A percentile compares a stretch with the other conserved stretches of the same genome.
phyloP scores from a whole-genome alignment of 2,329 filamentous ascomycete species.

The Phyllosticta citribraziliensis region DNA sequence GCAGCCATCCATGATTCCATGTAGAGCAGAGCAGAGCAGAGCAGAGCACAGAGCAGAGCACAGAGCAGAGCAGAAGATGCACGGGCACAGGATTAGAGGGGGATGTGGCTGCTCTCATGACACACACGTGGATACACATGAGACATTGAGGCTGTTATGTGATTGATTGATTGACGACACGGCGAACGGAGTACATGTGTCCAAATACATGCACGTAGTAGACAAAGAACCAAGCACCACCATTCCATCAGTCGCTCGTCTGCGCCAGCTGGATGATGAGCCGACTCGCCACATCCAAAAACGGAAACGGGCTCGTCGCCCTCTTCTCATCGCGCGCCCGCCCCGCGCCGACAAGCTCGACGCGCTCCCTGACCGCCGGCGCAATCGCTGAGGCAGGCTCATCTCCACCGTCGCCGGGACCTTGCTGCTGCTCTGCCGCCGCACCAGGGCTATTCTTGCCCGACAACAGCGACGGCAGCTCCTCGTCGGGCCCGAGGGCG shows the following conservation, averaged over 20 bases:
- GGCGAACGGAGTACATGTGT: too few relatives aligned
- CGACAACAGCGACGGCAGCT: slow-evolving; percentile 13
- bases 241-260: slow-evolving; percentile 1
- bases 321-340: slow-evolving; percentile 72
- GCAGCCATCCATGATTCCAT: too few relatives aligned
- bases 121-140: too few relatives aligned
- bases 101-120: too few relatives aligned
- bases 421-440: not conserved
- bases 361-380: slow-evolving; percentile 26
- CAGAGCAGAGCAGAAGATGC: too few relatives aligned
- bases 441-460: not conserved
- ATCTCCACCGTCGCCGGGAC: slow-evolving; percentile 11
- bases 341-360: slow-evolving; percentile 37
- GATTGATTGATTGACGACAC: too few relatives aligned
- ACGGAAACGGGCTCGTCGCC: slow-evolving; percentile 89
- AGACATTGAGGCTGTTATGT: too few relatives aligned
- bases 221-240: not conserved
- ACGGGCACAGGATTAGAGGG: too few relatives aligned
- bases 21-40: too few relatives aligned
- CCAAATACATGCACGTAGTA: too few relatives aligned
- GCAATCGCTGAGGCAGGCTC: slow-evolving; percentile 19
- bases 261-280: slow-evolving; percentile 88
- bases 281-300: slow-evolving; percentile 84
- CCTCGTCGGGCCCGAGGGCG: slow-evolving; percentile 23
- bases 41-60: too few relatives aligned